phyloP scores from a whole-genome alignment of 768 basidiomycete genomes.

The Lepiota venenata region DNA sequence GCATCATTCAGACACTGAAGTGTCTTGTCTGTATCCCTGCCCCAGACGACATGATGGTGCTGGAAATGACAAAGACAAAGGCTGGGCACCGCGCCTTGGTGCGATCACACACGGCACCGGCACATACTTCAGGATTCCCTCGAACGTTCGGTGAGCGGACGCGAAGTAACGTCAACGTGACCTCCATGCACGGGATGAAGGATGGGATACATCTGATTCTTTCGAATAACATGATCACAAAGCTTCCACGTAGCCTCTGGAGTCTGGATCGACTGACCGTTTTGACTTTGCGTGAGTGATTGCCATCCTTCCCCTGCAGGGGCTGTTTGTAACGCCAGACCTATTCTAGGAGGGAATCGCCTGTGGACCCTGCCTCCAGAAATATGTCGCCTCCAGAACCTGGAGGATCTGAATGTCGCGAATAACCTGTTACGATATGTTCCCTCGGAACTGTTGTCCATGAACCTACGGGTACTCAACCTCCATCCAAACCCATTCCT shows the following conservation, averaged over 20 bases:
- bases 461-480: constrained; percentile 43
- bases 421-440: constrained; percentile 56
- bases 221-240: constrained; percentile 47
- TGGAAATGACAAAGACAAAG: constrained; percentile 5
- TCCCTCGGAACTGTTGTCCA: constrained; percentile 61
- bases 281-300: constrained; percentile 57
- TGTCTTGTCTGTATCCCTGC: constrained; percentile 10
- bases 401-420: constrained; percentile 59
- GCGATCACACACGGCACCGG: constrained; percentile 25
- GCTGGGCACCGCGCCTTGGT: constrained; percentile 15
- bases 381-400: constrained; percentile 47
- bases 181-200: constrained; percentile 19
- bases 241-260: constrained; percentile 58
- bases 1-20: constrained; percentile 6
- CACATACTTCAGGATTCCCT: constrained; percentile 13
- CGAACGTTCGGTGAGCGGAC: constrained; percentile 22
- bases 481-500: constrained; percentile 64
- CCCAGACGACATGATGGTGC: constrained; percentile 2
- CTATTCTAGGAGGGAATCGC: constrained; percentile 52
- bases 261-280: constrained; percentile 53
- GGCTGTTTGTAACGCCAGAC: background rate
- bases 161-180: constrained; percentile 13
- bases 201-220: constrained; percentile 53
- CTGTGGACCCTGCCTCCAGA: constrained; percentile 61
- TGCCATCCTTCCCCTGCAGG: background rate